phyloP scores from a whole-genome alignment of 805 yeast species.

The Yarrowia sp. region DNA sequence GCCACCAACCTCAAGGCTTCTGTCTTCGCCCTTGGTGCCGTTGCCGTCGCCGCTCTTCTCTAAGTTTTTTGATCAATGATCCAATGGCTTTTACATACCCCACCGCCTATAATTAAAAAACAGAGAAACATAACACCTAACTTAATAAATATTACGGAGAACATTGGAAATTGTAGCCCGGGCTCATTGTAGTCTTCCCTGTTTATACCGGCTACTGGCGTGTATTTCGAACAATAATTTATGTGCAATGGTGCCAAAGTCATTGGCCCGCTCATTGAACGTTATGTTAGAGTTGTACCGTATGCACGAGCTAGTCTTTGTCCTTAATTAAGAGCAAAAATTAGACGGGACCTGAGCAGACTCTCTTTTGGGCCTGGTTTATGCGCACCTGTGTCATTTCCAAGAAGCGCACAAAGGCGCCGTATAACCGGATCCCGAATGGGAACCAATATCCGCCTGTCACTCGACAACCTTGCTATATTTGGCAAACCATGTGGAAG shows the following conservation, averaged over 20 bases:
- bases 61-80: conserved; percentile 35
- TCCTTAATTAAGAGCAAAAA: conserved; percentile 29
- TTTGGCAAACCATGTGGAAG: background rate
- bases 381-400: conserved; percentile 14
- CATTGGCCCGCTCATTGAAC: too few relatives aligned
- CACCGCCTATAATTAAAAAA: conserved; percentile 25
- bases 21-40: conserved; percentile 38
- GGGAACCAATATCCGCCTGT: background rate
- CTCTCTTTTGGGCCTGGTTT: background rate
- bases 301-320: conserved; percentile 26
- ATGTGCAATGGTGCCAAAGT: too few relatives aligned
- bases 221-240: conserved; percentile 1
- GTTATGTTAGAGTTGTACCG: background rate
- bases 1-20: conserved; percentile 37
- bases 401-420: background rate
- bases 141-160: conserved; percentile 31
- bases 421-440: background rate
- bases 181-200: background rate
- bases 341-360: background rate
- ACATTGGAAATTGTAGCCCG: background rate
- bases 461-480: background rate
- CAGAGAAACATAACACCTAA: conserved; percentile 16
- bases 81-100: conserved; percentile 20
- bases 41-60: conserved; percentile 37
- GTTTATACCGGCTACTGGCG: background rate